Percentiles rank a stretch among this genome's conserved stretches.
phyloP scores from a whole-genome alignment of 2,329 filamentous ascomycete species.

The Penicillium sp. region DNA sequence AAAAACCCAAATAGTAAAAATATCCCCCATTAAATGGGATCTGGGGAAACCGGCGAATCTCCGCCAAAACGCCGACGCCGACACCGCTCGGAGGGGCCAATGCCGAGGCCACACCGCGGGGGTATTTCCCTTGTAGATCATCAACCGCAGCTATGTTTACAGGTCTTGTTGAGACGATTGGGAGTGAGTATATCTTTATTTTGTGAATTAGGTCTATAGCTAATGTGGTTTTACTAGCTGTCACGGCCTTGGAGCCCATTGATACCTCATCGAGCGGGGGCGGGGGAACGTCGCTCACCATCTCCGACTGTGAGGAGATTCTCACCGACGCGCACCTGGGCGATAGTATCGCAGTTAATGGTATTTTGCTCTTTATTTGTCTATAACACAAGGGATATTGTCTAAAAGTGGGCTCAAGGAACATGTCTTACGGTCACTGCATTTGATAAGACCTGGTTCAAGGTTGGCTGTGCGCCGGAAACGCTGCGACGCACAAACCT shows the following conservation, averaged over 20 bases:
- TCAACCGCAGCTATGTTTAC: constrained; percentile 73
- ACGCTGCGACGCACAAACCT: constrained; percentile 94
- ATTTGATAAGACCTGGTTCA: constrained; percentile 67
- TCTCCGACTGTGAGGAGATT: constrained; percentile 72
- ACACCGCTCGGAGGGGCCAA: constrained; percentile 25
- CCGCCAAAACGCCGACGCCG: constrained; percentile 30
- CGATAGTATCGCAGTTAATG: constrained; percentile 94
- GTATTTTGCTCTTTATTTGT: constrained; percentile 40
- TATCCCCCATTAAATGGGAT: constrained; percentile 12
- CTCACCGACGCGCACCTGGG: constrained; percentile 81
- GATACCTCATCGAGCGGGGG: constrained; percentile 69
- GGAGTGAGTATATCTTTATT: constrained; percentile 63
- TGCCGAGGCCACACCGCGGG: constrained; percentile 22
- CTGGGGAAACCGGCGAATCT: constrained; percentile 23
- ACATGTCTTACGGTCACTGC: constrained; percentile 91
- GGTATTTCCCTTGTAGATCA: constrained; percentile 19
- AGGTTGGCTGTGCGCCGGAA: constrained; percentile 90
- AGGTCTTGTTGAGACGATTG: constrained; percentile 87
- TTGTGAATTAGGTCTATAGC: constrained; percentile 11
- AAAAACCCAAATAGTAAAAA: constrained; percentile 9
- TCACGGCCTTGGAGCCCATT: constrained; percentile 76
- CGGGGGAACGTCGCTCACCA: constrained; percentile 86
- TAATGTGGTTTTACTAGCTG: constrained; percentile 57
- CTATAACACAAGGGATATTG: not conserved
- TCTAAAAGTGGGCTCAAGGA: constrained; percentile 38